phyloP scores from a whole-genome alignment of 1,284 basidiomycete genomes.

The Veloboletus limbatus region DNA sequence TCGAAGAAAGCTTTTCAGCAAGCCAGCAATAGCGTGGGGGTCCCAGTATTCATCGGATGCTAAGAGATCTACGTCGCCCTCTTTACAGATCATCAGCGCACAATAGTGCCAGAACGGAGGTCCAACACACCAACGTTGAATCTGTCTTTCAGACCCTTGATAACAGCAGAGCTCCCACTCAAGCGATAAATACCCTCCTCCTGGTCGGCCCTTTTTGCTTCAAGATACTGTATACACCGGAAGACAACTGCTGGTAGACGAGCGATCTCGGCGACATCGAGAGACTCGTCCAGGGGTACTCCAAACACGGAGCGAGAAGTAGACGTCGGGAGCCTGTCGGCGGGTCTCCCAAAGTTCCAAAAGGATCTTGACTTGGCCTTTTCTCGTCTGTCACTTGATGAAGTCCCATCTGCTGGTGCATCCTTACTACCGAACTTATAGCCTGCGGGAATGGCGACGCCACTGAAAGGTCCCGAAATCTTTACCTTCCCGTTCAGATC shows the following conservation, averaged over 20 bases:
- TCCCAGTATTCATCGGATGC: constrained; percentile 90
- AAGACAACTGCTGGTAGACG: constrained; percentile 94
- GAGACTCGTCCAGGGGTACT: constrained; percentile 82
- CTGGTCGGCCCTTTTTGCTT: constrained; percentile 87
- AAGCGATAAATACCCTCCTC: constrained; percentile 98
- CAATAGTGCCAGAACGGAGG: constrained; percentile 6
- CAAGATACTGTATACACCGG: constrained; percentile 88
- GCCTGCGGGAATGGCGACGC: constrained; percentile 81
- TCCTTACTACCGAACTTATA: constrained; percentile 85
- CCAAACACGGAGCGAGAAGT: constrained; percentile 83
- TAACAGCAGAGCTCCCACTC: constrained; percentile 89
- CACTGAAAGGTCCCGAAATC: constrained; percentile 88
- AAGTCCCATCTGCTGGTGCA: constrained; percentile 43
- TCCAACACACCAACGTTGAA: constrained; percentile 77
- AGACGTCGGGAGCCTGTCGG: constrained; percentile 42
- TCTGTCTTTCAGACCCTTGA: constrained; percentile 89
- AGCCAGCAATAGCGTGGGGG: constrained; percentile 90
- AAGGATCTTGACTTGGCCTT: constrained; percentile 89
- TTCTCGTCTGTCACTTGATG: constrained; percentile 66
- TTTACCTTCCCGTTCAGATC: constrained; percentile 61
- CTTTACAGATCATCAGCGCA: constrained; percentile 38
- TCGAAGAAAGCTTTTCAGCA: constrained; percentile 87
- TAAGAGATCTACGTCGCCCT: constrained; percentile 89
- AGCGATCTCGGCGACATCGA: constrained; percentile 86
- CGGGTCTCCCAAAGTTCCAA: constrained; percentile 76